phyloP scores from a whole-genome alignment of 2,329 filamentous ascomycete species.

The Exserohilum turcica region DNA sequence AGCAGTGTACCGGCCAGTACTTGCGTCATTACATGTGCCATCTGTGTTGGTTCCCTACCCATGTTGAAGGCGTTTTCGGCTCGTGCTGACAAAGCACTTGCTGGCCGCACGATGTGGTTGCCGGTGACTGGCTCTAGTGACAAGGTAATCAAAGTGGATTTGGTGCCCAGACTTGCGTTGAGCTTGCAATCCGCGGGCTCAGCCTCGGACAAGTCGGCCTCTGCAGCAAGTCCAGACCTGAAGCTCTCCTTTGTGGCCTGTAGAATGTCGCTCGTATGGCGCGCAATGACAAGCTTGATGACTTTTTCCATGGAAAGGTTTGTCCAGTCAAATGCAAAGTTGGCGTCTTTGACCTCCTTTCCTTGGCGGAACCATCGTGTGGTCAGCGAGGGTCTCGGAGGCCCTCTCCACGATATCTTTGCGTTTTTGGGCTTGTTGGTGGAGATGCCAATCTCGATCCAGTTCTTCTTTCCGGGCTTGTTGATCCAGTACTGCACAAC shows the following conservation, averaged over 20 bases:
- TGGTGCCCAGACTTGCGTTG: slow-evolving; percentile 70
- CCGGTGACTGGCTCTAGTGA: slow-evolving; percentile 80
- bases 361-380: slow-evolving; percentile 85
- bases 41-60: slow-evolving; percentile 62
- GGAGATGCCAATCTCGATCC: slow-evolving; percentile 84
- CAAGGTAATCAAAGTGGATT: slow-evolving; percentile 62
- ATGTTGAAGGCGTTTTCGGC: slow-evolving; percentile 70
- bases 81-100: slow-evolving; percentile 46
- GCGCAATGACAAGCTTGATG: slow-evolving; percentile 73
- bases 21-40: slow-evolving; percentile 62
- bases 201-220: slow-evolving; percentile 61
- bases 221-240: slow-evolving; percentile 63
- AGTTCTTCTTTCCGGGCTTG: slow-evolving; percentile 75
- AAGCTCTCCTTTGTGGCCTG: slow-evolving; percentile 62
- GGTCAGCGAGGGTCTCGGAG: slow-evolving; percentile 52
- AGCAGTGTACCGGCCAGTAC: slow-evolving; percentile 66
- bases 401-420: slow-evolving; percentile 43
- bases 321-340: slow-evolving; percentile 69
- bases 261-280: slow-evolving; percentile 75
- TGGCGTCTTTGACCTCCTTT: slow-evolving; percentile 71
- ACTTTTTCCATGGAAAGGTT: slow-evolving; percentile 75
- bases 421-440: slow-evolving; percentile 59
- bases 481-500: slow-evolving; percentile 90
- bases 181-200: slow-evolving; percentile 72
- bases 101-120: slow-evolving; percentile 70